These are phyloP conservation scores for Quercus glauca DNA, from an alignment of 306 rosid genomes.

Conservation along the genomic window DNA sequence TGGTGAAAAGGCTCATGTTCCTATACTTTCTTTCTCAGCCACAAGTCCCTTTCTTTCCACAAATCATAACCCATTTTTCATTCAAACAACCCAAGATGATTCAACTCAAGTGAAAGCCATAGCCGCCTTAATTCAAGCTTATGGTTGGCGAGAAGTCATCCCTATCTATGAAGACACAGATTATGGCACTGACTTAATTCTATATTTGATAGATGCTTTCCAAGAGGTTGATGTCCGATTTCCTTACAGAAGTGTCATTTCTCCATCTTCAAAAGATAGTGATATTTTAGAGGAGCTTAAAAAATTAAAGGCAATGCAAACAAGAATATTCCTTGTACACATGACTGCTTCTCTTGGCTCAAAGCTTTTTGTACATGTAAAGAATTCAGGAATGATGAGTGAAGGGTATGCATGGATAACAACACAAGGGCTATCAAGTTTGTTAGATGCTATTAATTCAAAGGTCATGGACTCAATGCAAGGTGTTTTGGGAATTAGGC, in stretches of 20 bases:
- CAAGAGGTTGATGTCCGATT: constrained; percentile 13
- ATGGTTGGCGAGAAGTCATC: constrained; percentile 32
- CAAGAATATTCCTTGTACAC: constrained; percentile 33
- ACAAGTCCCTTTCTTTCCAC: constrained; percentile 39
- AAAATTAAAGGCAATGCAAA: neutral
- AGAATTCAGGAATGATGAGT: constrained; percentile 14
- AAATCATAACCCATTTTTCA: constrained; percentile 18
- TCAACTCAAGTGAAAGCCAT: constrained; percentile 22
- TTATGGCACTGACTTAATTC: constrained; percentile 35
- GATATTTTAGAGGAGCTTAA: constrained; percentile 16
- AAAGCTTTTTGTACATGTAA: constrained; percentile 19
- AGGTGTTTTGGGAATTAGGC: constrained; percentile 42
- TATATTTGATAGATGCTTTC: constrained; percentile 24
- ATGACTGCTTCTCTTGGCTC: constrained; percentile 21
- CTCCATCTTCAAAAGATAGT: neutral
- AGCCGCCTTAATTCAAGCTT: constrained; percentile 20
- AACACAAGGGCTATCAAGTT: constrained; percentile 18
- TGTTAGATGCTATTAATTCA: neutral
- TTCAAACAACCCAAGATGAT: constrained; percentile 31
- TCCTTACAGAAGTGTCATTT: constrained; percentile 11
- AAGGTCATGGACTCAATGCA: constrained; percentile 29
- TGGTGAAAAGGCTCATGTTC: constrained; percentile 16
- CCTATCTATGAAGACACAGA: constrained; percentile 33
- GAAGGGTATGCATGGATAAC: constrained; percentile 27
- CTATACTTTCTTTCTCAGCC: constrained; percentile 30